Percentiles rank a stretch among this genome's conserved stretches.
These are phyloP conservation scores for Neonectria punicea DNA, from an alignment of 2,329 filamentous ascomycete species.

Conservation along the genomic window DNA sequence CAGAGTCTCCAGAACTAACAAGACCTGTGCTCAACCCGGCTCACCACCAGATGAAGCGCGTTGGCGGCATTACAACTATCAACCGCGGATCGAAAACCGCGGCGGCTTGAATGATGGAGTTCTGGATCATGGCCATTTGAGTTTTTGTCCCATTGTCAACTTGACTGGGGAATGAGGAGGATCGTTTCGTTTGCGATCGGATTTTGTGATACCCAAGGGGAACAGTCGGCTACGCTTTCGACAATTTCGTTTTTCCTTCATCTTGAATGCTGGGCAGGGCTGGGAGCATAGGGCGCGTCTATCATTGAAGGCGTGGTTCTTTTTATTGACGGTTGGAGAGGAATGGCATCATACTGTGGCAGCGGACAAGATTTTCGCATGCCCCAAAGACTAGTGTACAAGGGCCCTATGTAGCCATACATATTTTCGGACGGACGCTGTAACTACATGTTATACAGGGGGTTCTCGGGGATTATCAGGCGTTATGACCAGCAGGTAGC, in stretches of 20 bases:
- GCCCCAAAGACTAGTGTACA: conserved; percentile 39
- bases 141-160: conserved; percentile 21
- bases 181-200: conserved; percentile 44
- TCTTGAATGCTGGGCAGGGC: conserved; percentile 33
- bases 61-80: conserved; percentile 45
- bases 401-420: conserved; percentile 34
- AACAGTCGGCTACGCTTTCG: conserved; percentile 39
- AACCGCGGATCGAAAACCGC: conserved; percentile 50
- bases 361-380: conserved; percentile 27
- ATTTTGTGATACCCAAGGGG: conserved; percentile 54
- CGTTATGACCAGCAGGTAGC: conserved; percentile 33
- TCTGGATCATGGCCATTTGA: conserved; percentile 26
- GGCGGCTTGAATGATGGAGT: conserved; percentile 42
- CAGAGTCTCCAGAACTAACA: conserved; percentile 58
- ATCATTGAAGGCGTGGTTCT: conserved; percentile 23
- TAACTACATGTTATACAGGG: conserved; percentile 38
- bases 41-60: conserved; percentile 48
- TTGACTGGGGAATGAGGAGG: conserved; percentile 38
- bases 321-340: conserved; percentile 29
- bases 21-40: conserved; percentile 49
- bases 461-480: conserved; percentile 28
- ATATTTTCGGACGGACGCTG: conserved; percentile 33
- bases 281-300: conserved; percentile 30
- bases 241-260: conserved; percentile 36
- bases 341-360: conserved; percentile 28